A percentile compares a stretch with the other conserved stretches of the same genome.
Evolutionary conservation across 257 asterid species (phyloP).

Genomic region (Galeopsis tetrahit): DNA sequence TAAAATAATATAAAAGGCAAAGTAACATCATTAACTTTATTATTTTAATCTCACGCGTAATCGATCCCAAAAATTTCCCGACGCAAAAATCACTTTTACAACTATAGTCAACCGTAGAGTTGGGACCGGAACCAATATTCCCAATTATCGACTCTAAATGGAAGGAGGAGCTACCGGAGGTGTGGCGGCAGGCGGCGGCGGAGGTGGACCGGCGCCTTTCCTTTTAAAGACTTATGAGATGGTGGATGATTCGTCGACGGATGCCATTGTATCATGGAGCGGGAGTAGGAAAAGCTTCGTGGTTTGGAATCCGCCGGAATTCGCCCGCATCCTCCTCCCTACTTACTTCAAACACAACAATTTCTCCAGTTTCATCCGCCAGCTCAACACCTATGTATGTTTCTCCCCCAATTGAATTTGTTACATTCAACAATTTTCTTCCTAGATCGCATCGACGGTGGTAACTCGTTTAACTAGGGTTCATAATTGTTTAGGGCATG

Average conservation of each 20-base stretch:
- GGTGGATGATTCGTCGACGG: slow-evolving; percentile 82
- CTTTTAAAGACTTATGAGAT: slow-evolving; percentile 81
- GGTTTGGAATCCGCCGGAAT: slow-evolving; percentile 95
- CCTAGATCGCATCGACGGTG: neutral
- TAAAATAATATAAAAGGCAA: too few relatives aligned
- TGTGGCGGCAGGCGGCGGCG: slow-evolving; percentile 41
- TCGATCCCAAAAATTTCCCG: neutral
- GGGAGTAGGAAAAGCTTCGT: slow-evolving; percentile 64
- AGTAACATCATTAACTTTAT: too few relatives aligned
- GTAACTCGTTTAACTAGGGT: slow-evolving; percentile 26
- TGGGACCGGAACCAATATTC: slow-evolving; percentile 6
- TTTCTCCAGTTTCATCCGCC: slow-evolving; percentile 95
- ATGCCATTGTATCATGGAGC: slow-evolving; percentile 85
- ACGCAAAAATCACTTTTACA: neutral
- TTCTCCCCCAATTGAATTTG: neutral
- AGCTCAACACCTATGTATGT: slow-evolving; percentile 92
- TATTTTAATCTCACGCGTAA: neutral
- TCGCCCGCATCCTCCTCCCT: slow-evolving; percentile 79
- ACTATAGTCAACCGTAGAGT: slow-evolving; percentile 4
- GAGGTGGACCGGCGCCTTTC: slow-evolving; percentile 92
- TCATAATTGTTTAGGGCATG: neutral
- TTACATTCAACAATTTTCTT: neutral
- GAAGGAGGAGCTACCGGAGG: slow-evolving; percentile 46
- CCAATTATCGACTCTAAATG: slow-evolving; percentile 34
- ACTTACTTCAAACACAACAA: slow-evolving; percentile 85